These are phyloP conservation scores for Pythium phragmitis DNA, from an alignment of 352 stramenopile genomes.

Conservation along the genomic window DNA sequence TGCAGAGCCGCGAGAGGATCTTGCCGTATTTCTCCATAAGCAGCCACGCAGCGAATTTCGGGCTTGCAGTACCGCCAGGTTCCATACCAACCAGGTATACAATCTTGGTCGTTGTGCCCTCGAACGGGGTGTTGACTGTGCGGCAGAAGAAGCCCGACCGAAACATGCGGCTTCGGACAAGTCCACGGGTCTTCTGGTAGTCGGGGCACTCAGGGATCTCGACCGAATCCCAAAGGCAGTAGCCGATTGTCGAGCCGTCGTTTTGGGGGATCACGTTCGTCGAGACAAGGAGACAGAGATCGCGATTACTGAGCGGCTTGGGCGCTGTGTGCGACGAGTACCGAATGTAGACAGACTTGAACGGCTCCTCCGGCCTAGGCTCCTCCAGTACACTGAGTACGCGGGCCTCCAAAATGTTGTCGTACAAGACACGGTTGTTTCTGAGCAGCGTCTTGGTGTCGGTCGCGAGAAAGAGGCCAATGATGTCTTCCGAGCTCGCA, in stretches of 20 bases:
- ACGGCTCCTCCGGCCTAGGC: slow-evolving; percentile 39
- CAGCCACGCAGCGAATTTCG: slow-evolving; percentile 33
- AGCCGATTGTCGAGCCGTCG: slow-evolving; percentile 52
- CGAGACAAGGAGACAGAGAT: slow-evolving; percentile 43
- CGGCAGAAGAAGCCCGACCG: slow-evolving; percentile 51
- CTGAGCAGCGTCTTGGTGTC: slow-evolving; percentile 37
- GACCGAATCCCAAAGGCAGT: slow-evolving; percentile 65
- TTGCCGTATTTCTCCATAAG: slow-evolving; percentile 49
- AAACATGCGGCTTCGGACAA: slow-evolving; percentile 43
- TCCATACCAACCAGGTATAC: slow-evolving; percentile 59
- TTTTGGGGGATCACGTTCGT: slow-evolving; percentile 26
- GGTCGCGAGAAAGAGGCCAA: slow-evolving; percentile 49
- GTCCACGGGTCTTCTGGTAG: slow-evolving; percentile 16
- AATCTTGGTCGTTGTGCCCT: slow-evolving; percentile 40
- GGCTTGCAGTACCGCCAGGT: slow-evolving; percentile 29
- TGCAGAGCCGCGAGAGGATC: slow-evolving; percentile 42
- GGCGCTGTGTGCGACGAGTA: slow-evolving; percentile 36
- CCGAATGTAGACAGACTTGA: slow-evolving; percentile 34
- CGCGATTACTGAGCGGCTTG: slow-evolving; percentile 37
- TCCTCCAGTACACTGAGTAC: slow-evolving; percentile 42
- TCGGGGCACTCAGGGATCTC: slow-evolving; percentile 29
- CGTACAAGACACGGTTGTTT: slow-evolving; percentile 46
- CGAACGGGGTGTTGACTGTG: neutral
- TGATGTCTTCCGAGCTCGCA: slow-evolving; percentile 40
- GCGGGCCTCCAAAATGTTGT: slow-evolving; percentile 46